Evolutionary conservation across 2,329 filamentous ascomycete species (phyloP).

Genomic region (Capronia americana): DNA sequence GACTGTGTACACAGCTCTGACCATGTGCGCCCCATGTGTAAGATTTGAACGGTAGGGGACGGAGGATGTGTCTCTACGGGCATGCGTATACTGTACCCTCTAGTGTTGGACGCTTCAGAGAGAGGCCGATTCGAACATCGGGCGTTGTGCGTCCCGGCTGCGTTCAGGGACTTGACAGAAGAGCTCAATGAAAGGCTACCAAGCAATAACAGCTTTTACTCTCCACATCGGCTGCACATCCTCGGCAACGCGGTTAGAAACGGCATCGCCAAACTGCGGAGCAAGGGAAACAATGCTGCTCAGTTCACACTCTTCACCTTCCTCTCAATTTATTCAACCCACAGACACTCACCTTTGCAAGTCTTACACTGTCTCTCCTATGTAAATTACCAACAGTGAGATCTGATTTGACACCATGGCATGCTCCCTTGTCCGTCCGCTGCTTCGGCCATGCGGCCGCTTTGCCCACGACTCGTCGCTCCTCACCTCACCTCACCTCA

Average conservation of each 20-base stretch:
- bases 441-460: slow-evolving; percentile 16
- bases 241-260: slow-evolving; percentile 47
- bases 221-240: slow-evolving; percentile 9
- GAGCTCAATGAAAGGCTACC: neutral
- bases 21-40: neutral
- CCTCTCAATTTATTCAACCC: neutral
- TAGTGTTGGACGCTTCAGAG: neutral
- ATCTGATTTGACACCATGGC: slow-evolving; percentile 15
- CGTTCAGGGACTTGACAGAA: neutral
- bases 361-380: neutral
- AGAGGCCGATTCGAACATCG: neutral
- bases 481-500: neutral
- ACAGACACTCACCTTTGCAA: neutral
- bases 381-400: neutral
- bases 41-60: neutral
- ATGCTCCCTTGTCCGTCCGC: slow-evolving; percentile 20
- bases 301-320: neutral
- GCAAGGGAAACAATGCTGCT: neutral
- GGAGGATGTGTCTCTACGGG: neutral
- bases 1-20: neutral
- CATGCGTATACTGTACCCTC: neutral
- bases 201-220: neutral
- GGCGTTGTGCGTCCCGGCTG: neutral
- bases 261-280: slow-evolving; percentile 33
- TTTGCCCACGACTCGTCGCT: slow-evolving; percentile 7